These are phyloP conservation scores for Tuber melanosporum DNA, from an alignment of 495 filamentous ascomycete genomes.

Conservation along the genomic window DNA sequence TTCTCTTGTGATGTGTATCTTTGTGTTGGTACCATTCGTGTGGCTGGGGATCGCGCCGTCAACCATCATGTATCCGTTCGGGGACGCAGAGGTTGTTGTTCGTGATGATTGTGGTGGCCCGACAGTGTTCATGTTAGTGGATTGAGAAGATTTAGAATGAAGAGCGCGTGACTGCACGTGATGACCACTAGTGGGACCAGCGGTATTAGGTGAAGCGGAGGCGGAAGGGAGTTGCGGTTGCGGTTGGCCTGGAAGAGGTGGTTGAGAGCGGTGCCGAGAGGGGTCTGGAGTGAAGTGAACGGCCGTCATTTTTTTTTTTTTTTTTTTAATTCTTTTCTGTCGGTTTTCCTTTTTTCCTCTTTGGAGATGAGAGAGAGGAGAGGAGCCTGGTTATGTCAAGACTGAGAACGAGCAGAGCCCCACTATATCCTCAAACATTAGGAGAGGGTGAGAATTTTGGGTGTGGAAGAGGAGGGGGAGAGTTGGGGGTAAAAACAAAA, in stretches of 20 bases:
- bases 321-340: constrained; percentile 12
- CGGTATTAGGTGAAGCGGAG: not conserved
- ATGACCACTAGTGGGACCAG: constrained; percentile 4
- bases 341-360: not conserved
- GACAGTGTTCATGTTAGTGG: constrained; percentile 5
- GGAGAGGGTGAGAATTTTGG: not conserved
- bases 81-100: constrained; percentile 22
- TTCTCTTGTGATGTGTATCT: constrained; percentile 20
- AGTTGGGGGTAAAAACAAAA: not conserved
- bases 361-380: not conserved
- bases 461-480: not conserved
- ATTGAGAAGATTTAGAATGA: constrained; percentile 14
- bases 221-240: constrained; percentile 23
- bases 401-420: not conserved
- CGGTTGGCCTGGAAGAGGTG: constrained; percentile 19
- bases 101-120: constrained; percentile 9
- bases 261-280: constrained; percentile 14
- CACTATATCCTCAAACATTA: not conserved
- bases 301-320: constrained; percentile 25
- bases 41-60: constrained; percentile 31
- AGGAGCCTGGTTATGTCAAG: not conserved
- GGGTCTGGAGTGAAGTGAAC: constrained; percentile 21
- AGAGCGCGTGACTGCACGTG: constrained; percentile 35
- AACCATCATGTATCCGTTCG: constrained; percentile 34
- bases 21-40: constrained; percentile 19